A percentile compares a stretch with the other conserved stretches of the same genome.
Conservation (phyloP, 2,329 filamentous ascomycete genomes). For the Berkeleyomyces rouxiae region DNA sequence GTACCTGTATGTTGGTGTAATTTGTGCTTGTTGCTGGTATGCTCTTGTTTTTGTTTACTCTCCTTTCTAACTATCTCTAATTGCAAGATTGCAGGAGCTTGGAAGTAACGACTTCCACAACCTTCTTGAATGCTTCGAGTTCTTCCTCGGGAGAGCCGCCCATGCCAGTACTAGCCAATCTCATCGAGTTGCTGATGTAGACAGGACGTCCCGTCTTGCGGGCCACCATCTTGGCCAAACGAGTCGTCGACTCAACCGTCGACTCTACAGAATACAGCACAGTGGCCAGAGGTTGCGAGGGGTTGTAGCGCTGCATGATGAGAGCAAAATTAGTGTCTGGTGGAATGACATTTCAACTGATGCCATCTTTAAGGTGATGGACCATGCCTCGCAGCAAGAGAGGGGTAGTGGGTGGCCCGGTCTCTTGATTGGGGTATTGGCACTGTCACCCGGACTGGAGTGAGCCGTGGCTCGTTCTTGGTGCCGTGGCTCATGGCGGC, state of each 20-base stretch:
- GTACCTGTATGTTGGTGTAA: not conserved
- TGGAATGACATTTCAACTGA: not conserved
- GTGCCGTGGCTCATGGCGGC: not conserved
- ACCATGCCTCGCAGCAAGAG: not conserved
- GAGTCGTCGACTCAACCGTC: conserved; percentile 72
- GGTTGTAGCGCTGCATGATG: conserved; percentile 30
- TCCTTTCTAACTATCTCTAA: not conserved
- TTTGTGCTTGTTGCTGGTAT: not conserved
- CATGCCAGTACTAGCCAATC: conserved; percentile 53
- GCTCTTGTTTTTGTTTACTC: not conserved
- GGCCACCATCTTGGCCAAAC: conserved; percentile 71
- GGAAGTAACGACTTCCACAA: conserved; percentile 47
- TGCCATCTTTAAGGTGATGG: not conserved
- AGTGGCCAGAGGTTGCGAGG: conserved; percentile 54
- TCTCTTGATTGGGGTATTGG: no score
- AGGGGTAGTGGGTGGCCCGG: not conserved
- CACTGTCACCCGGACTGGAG: no score
- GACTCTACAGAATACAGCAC: conserved; percentile 59
- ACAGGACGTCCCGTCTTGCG: conserved; percentile 54
- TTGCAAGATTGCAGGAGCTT: conserved; percentile 16
- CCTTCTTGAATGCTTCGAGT: conserved; percentile 67
- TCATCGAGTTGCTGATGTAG: conserved; percentile 85
- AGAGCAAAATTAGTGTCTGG: not conserved
- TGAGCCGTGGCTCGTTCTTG: no score
- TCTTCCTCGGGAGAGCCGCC: conserved; percentile 82